Base-by-base conservation (phyloP, 306 rosid species). In the Castanea crenata region DNA sequence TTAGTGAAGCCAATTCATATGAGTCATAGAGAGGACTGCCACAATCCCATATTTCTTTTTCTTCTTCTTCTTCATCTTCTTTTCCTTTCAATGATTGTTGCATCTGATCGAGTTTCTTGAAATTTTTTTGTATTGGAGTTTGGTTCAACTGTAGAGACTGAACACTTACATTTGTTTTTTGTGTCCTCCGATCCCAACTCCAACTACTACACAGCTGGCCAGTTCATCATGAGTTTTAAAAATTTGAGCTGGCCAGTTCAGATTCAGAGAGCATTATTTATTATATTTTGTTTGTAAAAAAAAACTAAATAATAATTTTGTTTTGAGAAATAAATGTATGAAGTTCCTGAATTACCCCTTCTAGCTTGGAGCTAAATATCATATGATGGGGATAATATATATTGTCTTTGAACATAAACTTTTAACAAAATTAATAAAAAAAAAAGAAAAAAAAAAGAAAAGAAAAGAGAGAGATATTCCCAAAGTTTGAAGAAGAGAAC, bases 1-100 rank as follows among this genome's bases (percentile, higher is more conserved):
- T 82, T 34, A 92, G 70, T 4, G 92, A 81, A n/a, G 68, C 90
- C 86, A 90, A 77, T 68, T 94, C 97, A 84, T 86, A 65, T 14
- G 97, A 88, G 69, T 94, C 98, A 80, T 94, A 94, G n/a, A 92
- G 69, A 18, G 94, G 94, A 55, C 97, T 94, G 0, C 94, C 97
- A 85, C 98, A 94, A 74, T 94, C 98, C 97, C 98, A 94, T 71
- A 90, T 63, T 1, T 84, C 75, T 77, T 4, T 79, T 49, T 54
- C 76, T 29, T 41, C 56, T 12, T 76, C 55, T 19, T 59, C 67
- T n/a, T 57, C 76, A 13, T 35, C 74, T 44, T 76, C 79, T 54
- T 84, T 56, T 55, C 55, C 75, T 81, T 76, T 74, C 85, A 68
- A 19, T 85, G 23, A 74, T 11, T 55, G 13, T 55, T 78, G 82